These are phyloP conservation scores for Neonectria hederae DNA, from an alignment of 2,329 filamentous ascomycete species.

Conservation along the genomic window DNA sequence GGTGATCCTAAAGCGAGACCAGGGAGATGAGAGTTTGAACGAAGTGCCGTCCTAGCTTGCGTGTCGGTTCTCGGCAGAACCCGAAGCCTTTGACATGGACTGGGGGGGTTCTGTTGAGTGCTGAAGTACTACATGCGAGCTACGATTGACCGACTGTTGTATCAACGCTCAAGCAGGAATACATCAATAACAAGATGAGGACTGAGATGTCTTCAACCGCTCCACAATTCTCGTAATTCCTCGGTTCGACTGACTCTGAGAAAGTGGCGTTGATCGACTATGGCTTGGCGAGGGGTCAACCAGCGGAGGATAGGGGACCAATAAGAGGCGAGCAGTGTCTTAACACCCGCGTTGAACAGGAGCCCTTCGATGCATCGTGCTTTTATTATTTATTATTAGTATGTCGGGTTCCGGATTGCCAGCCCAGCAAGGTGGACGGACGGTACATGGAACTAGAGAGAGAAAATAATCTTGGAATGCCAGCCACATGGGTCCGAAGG, in stretches of 20 bases:
- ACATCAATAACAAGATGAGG: neutral
- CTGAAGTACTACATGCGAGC: conserved; percentile 4
- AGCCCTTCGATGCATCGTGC: neutral
- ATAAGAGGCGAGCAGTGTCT: conserved; percentile 8
- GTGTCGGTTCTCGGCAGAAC: conserved; percentile 19
- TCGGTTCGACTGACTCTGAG: neutral
- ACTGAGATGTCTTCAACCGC: neutral
- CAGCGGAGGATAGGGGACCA: neutral
- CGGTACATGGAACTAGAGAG: conserved; percentile 1
- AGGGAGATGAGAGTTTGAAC: conserved; percentile 5
- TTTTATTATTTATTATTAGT: conserved; percentile 9
- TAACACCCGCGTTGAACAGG: neutral
- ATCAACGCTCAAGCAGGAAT: neutral
- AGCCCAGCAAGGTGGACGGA: conserved; percentile 9
- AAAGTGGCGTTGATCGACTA: conserved; percentile 9
- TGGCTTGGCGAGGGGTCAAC: conserved; percentile 3
- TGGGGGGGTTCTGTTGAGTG: conserved; percentile 5
- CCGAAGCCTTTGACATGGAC: neutral
- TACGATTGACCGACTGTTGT: neutral
- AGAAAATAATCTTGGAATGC: conserved; percentile 1
- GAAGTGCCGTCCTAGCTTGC: conserved; percentile 6
- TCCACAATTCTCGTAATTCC: neutral
- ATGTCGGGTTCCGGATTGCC: conserved; percentile 5
- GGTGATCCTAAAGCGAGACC: neutral
- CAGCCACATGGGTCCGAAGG: conserved; percentile 1